Evolutionary conservation across 192 early-diverging fungal species (phyloP).

Genomic region (Polychytrium aggregatum): DNA sequence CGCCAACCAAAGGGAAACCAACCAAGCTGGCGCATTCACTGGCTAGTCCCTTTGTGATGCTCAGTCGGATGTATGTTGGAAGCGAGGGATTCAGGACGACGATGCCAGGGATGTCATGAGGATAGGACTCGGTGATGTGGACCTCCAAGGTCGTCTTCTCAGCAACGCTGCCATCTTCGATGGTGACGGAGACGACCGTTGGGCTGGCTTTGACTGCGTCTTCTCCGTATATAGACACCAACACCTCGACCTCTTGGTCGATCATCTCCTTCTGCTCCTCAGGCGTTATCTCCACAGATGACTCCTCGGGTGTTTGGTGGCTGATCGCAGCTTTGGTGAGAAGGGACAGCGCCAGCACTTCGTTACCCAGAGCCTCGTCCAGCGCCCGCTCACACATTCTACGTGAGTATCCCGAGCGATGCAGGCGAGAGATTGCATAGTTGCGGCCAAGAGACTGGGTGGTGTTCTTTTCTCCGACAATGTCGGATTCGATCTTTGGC

Average conservation of each 20-base stretch:
- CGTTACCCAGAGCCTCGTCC: slow-evolving; percentile 26
- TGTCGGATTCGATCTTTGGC: slow-evolving; percentile 36
- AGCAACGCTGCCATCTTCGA: neutral
- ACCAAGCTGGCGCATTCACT: slow-evolving; percentile 7
- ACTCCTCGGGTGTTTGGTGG: slow-evolving; percentile 22
- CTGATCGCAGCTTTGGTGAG: slow-evolving; percentile 29
- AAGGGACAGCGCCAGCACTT: slow-evolving; percentile 44
- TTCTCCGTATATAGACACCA: slow-evolving; percentile 59
- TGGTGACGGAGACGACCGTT: neutral
- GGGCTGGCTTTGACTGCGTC: slow-evolving; percentile 20
- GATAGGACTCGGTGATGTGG: slow-evolving; percentile 56
- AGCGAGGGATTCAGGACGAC: slow-evolving; percentile 52
- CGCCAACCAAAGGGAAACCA: slow-evolving; percentile 35
- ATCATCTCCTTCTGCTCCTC: slow-evolving; percentile 34
- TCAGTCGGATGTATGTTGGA: slow-evolving; percentile 52
- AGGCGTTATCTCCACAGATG: slow-evolving; percentile 38
- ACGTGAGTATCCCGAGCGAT: slow-evolving; percentile 44
- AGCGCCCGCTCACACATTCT: slow-evolving; percentile 34
- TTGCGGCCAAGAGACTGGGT: slow-evolving; percentile 40
- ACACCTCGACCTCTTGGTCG: slow-evolving; percentile 50
- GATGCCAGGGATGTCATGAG: slow-evolving; percentile 48
- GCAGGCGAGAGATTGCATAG: slow-evolving; percentile 50
- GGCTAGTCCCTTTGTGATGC: slow-evolving; percentile 14
- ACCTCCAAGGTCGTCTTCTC: slow-evolving; percentile 36
- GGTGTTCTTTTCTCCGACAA: slow-evolving; percentile 39